Evolutionary conservation across 208 protist genomes (phyloP), one percentile per base, ranked within the genome.

Genomic region (Perkinsela sp.): DNA sequence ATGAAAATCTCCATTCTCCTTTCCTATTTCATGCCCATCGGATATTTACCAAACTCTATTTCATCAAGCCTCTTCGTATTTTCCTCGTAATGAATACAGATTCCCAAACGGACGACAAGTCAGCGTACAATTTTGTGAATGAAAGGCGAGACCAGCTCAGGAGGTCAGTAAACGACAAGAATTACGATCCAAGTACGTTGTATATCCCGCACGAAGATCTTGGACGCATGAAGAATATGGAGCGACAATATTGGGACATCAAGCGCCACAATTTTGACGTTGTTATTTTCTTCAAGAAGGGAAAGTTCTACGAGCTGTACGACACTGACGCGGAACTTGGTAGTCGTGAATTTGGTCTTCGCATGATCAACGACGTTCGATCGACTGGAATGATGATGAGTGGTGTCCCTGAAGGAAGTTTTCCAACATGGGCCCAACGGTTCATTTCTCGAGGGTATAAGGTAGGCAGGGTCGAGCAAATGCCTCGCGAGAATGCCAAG

Each of bases 251-350:
- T 70, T 96, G 93, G 93, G 80, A 88, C 30, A 94, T 95, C 29
- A 96, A 96, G 73, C 71, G 75, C 40, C 74, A 88, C 6, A 70
- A 93, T 68, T 95, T 80, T 77, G 90, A 95, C 71, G 79, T 88
- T 13, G 30, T 96, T 6, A 75, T 96, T 28, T 94, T 96, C 48
- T 96, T 95, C 74, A 95, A 95, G 72, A 96, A 96, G 74, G 92
- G 90, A 28, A 92, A 90, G 67, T 95, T 95, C 77, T 96, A 95
- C 78, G 91, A 95, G 70, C 73, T 96, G 0, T 96, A 94, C 71
- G 92, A 95, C 72, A 75, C 79, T 48, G 92, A 96, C 70, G 90
- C 90, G 0, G 85, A 90, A 1, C 88, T 94, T 66, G 89, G 78
- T 0, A 78, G 85, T 40, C 75, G 80, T 2, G 85, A 94, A 68